Conservation (phyloP, 192 early-diverging fungal genomes). For the Podila clonocystis region DNA sequence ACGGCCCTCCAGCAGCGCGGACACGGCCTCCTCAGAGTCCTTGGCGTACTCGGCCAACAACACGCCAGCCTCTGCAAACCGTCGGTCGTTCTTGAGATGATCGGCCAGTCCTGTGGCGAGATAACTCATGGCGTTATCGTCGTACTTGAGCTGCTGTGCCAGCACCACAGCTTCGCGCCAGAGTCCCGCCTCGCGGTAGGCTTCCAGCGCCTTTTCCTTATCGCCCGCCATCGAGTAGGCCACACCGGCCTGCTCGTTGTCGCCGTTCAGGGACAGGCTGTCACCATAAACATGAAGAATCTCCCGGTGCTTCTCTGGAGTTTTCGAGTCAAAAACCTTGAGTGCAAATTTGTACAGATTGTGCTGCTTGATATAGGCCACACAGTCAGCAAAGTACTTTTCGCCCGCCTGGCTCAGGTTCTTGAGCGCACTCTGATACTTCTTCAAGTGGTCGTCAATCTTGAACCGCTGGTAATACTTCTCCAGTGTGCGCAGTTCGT, state of each 20-base stretch:
- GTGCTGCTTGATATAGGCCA: slow-evolving; percentile 72
- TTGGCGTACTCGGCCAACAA: slow-evolving; percentile 69
- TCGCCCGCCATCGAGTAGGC: slow-evolving; percentile 66
- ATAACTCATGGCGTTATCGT: slow-evolving; percentile 54
- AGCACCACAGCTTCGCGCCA: slow-evolving; percentile 78
- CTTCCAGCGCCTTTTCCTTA: slow-evolving; percentile 65
- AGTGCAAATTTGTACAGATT: slow-evolving; percentile 72
- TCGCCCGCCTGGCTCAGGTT: slow-evolving; percentile 72
- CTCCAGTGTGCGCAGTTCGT: slow-evolving; percentile 79
- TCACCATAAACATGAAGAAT: slow-evolving; percentile 69
- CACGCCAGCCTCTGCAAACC: slow-evolving; percentile 68
- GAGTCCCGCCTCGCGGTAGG: slow-evolving; percentile 60
- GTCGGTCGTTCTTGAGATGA: slow-evolving; percentile 24
- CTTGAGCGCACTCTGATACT: slow-evolving; percentile 70
- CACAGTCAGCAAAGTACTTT: slow-evolving; percentile 64
- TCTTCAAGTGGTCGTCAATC: slow-evolving; percentile 89
- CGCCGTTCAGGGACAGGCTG: slow-evolving; percentile 58
- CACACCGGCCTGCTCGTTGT: slow-evolving; percentile 76
- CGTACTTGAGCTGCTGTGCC: slow-evolving; percentile 64
- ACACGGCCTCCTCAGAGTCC: slow-evolving; percentile 75
- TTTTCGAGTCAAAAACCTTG: slow-evolving; percentile 57
- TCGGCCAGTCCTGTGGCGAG: slow-evolving; percentile 67
- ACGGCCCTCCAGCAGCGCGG: slow-evolving; percentile 72
- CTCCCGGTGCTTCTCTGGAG: slow-evolving; percentile 53
- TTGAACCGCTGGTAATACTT: slow-evolving; percentile 83